Base-by-base conservation (phyloP, 371 early-diverging fungal species). In the Rhizopus stolonifer region DNA sequence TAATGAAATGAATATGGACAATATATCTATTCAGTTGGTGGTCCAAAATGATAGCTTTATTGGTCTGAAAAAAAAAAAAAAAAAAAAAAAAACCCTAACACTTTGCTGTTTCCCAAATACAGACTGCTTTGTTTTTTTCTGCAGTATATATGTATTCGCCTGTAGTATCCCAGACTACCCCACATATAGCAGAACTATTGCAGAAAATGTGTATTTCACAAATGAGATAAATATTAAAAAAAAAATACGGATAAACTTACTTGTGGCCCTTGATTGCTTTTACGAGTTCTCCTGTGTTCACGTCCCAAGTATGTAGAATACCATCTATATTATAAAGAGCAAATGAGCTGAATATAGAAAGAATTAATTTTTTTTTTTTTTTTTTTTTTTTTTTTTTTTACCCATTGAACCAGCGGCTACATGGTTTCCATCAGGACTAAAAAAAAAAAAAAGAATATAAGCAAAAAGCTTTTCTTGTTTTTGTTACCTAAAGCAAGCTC, bases 341-440 rank as follows among this genome's bases (percentile, higher is more conserved):
- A 19, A n/a, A 18, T 44, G 2, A 22, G n/a, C n/a, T n/a, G n/a
- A n/a, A n/a, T n/a, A n/a, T n/a, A n/a, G n/a, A n/a, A n/a, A n/a
- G n/a, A n/a, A n/a, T n/a, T n/a, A n/a, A n/a, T n/a, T n/a, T n/a
- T n/a, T n/a, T n/a, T n/a, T n/a, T n/a, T n/a, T n/a, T n/a, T n/a
- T n/a, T n/a, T n/a, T n/a, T n/a, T n/a, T n/a, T n/a, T n/a, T n/a
- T n/a, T 31, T 44, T n/a, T 53, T 29, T 48, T 67, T 69, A 84
- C 85, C 80, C 38, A 71, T 65, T 23, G 85, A 84, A 54, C 97
- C 97, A 1, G 92, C 88, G 39, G 88, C 85, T 9, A 92, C 82
- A 68, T 85, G 92, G 53, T 68, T 77, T 31, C 89, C 91, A 79
- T 95, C 95, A 34, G 94, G 91, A 67, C 94, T 92, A 56, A 17